These are phyloP conservation scores for Chaetomium tenue DNA, from an alignment of 495 filamentous ascomycete species.

Conservation along the genomic window DNA sequence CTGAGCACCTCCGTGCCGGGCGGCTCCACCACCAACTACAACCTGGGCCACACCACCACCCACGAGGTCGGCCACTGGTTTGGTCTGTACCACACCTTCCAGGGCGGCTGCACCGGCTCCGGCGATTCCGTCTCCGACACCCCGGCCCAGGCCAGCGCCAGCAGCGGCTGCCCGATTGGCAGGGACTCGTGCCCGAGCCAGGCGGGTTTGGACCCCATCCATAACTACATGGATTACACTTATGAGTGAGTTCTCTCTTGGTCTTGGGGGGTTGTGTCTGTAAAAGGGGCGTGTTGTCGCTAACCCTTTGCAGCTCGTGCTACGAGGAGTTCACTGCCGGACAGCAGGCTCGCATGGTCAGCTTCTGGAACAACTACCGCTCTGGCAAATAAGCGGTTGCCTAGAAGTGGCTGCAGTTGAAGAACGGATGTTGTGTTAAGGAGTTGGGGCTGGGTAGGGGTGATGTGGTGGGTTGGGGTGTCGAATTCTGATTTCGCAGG, in stretches of 20 bases:
- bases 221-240: slow-evolving; percentile 66
- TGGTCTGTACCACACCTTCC: slow-evolving; percentile 64
- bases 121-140: slow-evolving; percentile 62
- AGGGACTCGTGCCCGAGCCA: slow-evolving; percentile 54
- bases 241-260: slow-evolving; percentile 46
- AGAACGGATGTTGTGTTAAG: no score
- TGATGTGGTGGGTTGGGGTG: background rate
- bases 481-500: background rate
- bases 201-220: slow-evolving; percentile 56
- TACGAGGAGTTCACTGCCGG: slow-evolving; percentile 50
- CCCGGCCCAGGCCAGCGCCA: slow-evolving; percentile 50
- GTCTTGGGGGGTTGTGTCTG: background rate
- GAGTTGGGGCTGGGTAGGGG: background rate
- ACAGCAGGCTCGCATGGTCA: slow-evolving; percentile 47
- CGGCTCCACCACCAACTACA: slow-evolving; percentile 51
- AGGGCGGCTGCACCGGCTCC: slow-evolving; percentile 55
- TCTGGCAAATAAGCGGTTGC: slow-evolving; percentile 17
- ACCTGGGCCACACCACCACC: slow-evolving; percentile 58
- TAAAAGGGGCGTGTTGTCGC: background rate
- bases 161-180: slow-evolving; percentile 57
- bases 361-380: slow-evolving; percentile 46
- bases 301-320: slow-evolving; percentile 34
- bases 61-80: slow-evolving; percentile 71
- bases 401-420: background rate
- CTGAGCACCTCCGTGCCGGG: slow-evolving; percentile 55